phyloP scores from a whole-genome alignment of 192 early-diverging fungal genomes.

The Lobosporangium transversale region DNA sequence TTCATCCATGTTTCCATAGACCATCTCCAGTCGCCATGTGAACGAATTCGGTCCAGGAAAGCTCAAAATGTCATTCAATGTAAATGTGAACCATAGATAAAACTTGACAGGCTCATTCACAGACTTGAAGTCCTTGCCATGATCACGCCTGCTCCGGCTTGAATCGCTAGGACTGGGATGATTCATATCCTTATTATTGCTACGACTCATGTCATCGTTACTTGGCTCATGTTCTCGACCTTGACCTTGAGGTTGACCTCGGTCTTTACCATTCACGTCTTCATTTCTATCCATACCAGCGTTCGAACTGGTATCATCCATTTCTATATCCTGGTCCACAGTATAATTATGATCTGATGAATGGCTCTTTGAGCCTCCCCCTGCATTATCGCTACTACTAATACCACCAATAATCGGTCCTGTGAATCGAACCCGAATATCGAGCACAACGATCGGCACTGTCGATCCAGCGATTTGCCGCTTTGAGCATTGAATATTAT shows the following conservation, averaged over 20 bases:
- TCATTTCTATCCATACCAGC: not conserved
- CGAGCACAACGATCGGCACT: slow-evolving; percentile 33
- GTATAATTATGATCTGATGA: too few species aligned
- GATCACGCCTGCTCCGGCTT: not conserved
- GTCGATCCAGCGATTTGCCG: slow-evolving; percentile 19
- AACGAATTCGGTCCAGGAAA: slow-evolving; percentile 40
- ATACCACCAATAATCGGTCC: slow-evolving; percentile 11
- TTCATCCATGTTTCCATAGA: slow-evolving; percentile 35
- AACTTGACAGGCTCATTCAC: slow-evolving; percentile 44
- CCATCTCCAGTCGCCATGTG: slow-evolving; percentile 42
- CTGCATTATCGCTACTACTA: slow-evolving; percentile 3
- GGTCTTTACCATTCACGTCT: too few species aligned
- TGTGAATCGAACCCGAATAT: slow-evolving; percentile 49
- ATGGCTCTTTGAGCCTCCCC: too few species aligned
- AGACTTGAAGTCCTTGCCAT: not conserved
- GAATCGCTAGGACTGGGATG: too few species aligned
- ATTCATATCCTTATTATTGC: not conserved
- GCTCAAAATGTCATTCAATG: slow-evolving; percentile 32
- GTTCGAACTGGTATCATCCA: too few species aligned
- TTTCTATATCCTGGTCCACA: too few species aligned
- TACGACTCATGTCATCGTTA: not conserved
- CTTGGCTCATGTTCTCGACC: not conserved
- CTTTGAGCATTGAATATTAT: not conserved
- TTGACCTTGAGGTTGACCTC: too few species aligned
- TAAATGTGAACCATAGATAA: slow-evolving; percentile 52